Evolutionary conservation across 2,329 filamentous ascomycete species (phyloP).

Genomic region (Trichoderma koningii): DNA sequence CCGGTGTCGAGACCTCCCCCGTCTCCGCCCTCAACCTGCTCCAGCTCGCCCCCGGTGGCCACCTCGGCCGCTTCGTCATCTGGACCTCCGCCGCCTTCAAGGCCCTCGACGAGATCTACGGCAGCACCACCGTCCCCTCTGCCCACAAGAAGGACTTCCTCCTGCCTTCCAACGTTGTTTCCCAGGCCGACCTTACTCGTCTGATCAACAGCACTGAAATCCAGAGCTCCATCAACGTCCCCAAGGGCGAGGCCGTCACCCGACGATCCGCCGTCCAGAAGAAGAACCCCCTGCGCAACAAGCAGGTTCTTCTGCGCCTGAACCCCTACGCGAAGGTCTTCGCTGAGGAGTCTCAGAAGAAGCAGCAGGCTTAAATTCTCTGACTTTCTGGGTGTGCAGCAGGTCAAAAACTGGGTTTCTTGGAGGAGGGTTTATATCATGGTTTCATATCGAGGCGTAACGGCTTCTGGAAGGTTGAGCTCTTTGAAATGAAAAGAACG

Average conservation of each 20-base stretch:
- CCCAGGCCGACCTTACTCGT: slow-evolving; percentile 92
- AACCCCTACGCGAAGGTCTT: slow-evolving; percentile 97
- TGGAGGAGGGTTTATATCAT: slow-evolving; percentile 36
- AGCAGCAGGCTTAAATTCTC: slow-evolving; percentile 43
- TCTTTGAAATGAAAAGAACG: slow-evolving; percentile 38
- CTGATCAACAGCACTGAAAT: slow-evolving; percentile 99
- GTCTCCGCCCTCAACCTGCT: slow-evolving; percentile 97
- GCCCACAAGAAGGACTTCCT: slow-evolving; percentile 99
- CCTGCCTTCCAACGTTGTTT: slow-evolving; percentile 87
- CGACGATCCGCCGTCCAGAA: slow-evolving; percentile 94
- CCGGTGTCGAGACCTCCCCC: slow-evolving; percentile 94
- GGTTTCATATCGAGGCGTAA: slow-evolving; percentile 45
- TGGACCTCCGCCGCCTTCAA: slow-evolving; percentile 98
- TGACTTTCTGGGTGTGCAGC: slow-evolving; percentile 46
- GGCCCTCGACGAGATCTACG: slow-evolving; percentile 96
- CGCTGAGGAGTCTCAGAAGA: slow-evolving; percentile 63
- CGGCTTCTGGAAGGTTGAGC: slow-evolving; percentile 43
- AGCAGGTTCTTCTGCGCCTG: slow-evolving; percentile 96
- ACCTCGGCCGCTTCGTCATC: slow-evolving; percentile 98
- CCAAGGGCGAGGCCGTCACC: slow-evolving; percentile 85
- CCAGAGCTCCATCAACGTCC: slow-evolving; percentile 89
- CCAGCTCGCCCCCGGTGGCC: slow-evolving; percentile 97
- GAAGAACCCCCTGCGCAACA: slow-evolving; percentile 99
- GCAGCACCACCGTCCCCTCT: slow-evolving; percentile 83
- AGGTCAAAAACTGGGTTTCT: slow-evolving; percentile 33